A percentile compares a stretch with the other conserved stretches of the same genome.
phyloP scores from a whole-genome alignment of 306 rosid species.

The Leucaena leucocephala region DNA sequence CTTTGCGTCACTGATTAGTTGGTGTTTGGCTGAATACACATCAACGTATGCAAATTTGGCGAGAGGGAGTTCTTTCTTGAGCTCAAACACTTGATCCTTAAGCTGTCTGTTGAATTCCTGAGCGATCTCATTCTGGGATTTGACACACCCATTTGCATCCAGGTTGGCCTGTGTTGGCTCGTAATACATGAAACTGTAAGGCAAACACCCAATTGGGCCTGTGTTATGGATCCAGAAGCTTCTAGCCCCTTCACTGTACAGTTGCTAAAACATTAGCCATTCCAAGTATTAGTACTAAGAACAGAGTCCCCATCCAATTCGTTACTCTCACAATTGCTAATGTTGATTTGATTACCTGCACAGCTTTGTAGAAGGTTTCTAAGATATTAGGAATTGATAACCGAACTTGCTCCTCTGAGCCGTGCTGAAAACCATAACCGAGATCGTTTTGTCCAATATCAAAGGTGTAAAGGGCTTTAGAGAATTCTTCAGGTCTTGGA shows the following conservation, averaged over 20 bases:
- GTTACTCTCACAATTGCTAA: background rate
- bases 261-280: slow-evolving; percentile 53
- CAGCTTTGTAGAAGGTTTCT: slow-evolving; percentile 50
- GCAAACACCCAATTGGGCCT: slow-evolving; percentile 84
- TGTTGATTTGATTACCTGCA: slow-evolving; percentile 46
- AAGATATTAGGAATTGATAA: slow-evolving; percentile 70
- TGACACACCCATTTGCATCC: slow-evolving; percentile 69
- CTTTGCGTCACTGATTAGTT: slow-evolving; percentile 57
- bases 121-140: slow-evolving; percentile 65
- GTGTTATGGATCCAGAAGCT: slow-evolving; percentile 81
- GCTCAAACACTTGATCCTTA: slow-evolving; percentile 48
- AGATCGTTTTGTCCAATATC: slow-evolving; percentile 94
- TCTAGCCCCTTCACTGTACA: slow-evolving; percentile 75
- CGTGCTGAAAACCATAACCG: slow-evolving; percentile 54
- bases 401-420: slow-evolving; percentile 55
- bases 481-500: slow-evolving; percentile 72
- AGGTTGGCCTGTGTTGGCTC: slow-evolving; percentile 52
- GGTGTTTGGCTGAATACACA: slow-evolving; percentile 68
- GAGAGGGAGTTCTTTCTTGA: slow-evolving; percentile 48
- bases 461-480: slow-evolving; percentile 73
- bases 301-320: background rate
- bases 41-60: slow-evolving; percentile 72
- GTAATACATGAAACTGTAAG: slow-evolving; percentile 50
- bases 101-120: slow-evolving; percentile 75
- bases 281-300: slow-evolving; percentile 24